Percentiles rank a stretch among this genome's conserved stretches.
Evolutionary conservation across 2,329 filamentous ascomycete species (phyloP).

Genomic region (Ophiocordyceps unilateralis): DNA sequence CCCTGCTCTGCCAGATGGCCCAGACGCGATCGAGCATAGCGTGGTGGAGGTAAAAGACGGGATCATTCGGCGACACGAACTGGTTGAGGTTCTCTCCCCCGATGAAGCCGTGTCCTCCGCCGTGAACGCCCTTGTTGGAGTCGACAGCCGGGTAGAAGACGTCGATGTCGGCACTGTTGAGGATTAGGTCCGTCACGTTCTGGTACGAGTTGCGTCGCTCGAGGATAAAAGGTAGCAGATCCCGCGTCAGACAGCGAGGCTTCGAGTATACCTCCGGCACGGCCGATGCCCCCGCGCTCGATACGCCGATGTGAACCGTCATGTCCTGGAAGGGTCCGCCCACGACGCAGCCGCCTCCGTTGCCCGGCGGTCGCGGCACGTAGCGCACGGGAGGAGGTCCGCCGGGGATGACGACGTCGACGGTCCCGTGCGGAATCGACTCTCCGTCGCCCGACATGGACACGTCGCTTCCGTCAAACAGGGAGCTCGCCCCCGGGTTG

Average conservation of each 20-base stretch:
- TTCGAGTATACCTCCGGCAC: conserved; percentile 9
- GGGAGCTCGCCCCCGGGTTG: conserved; percentile 26
- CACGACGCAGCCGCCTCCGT: conserved; percentile 33
- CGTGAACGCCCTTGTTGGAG: conserved; percentile 10
- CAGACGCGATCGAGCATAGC: conserved; percentile 12
- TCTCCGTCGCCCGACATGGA: conserved; percentile 28
- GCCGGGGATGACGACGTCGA: conserved; percentile 12
- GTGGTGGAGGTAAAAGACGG: conserved; percentile 11
- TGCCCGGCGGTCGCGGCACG: conserved; percentile 12
- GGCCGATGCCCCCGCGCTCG: not conserved
- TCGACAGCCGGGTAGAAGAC: not conserved
- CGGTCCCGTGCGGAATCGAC: conserved; percentile 12
- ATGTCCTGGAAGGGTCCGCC: conserved; percentile 25
- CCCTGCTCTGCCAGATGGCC: conserved; percentile 8
- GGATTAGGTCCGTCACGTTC: not conserved
- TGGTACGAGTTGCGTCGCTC: not conserved
- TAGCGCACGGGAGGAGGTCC: conserved; percentile 21
- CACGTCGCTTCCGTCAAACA: conserved; percentile 32
- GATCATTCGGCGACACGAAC: conserved; percentile 11
- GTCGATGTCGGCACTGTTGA: not conserved
- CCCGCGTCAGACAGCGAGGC: conserved; percentile 15
- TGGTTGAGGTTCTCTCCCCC: not conserved
- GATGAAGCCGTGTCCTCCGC: conserved; percentile 13
- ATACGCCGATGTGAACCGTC: conserved; percentile 14
- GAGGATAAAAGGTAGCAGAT: not conserved